These are phyloP conservation scores for Microcos paniculata DNA, from an alignment of 345 rosid genomes.

Conservation along the genomic window DNA sequence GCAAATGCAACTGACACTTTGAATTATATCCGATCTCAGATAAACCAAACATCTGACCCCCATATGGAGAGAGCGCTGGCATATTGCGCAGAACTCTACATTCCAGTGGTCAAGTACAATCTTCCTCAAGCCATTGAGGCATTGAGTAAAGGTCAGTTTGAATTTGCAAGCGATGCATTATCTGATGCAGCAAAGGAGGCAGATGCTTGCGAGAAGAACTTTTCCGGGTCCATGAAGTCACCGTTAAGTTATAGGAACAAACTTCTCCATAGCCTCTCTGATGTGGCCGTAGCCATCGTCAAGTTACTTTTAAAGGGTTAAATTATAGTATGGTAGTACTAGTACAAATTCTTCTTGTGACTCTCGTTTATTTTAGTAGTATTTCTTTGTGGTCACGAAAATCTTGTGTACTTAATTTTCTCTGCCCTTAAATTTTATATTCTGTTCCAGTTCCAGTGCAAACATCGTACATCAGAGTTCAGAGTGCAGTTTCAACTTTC, in stretches of 20 bases:
- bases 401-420: no score
- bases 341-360: no score
- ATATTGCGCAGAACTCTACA: conserved; percentile 74
- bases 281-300: conserved; percentile 67
- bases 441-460: no score
- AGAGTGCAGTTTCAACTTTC: background rate
- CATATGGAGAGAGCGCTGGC: conserved; percentile 62
- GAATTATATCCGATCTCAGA: conserved; percentile 41
- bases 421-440: background rate
- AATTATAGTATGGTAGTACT: no score
- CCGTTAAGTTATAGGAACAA: conserved; percentile 56
- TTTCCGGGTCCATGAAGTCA: conserved; percentile 35
- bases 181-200: conserved; percentile 65
- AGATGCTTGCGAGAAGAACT: conserved; percentile 56
- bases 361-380: no score
- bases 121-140: conserved; percentile 85
- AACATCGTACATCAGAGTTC: no score
- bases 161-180: conserved; percentile 56
- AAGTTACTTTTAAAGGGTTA: conserved; percentile 35
- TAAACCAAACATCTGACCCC: conserved; percentile 49
- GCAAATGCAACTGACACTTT: conserved; percentile 60
- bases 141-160: conserved; percentile 45
- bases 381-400: no score
- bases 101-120: conserved; percentile 79
- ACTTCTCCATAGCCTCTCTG: conserved; percentile 49